phyloP scores from a whole-genome alignment of 371 early-diverging fungal genomes.

The Actinomortierella wolfii region DNA sequence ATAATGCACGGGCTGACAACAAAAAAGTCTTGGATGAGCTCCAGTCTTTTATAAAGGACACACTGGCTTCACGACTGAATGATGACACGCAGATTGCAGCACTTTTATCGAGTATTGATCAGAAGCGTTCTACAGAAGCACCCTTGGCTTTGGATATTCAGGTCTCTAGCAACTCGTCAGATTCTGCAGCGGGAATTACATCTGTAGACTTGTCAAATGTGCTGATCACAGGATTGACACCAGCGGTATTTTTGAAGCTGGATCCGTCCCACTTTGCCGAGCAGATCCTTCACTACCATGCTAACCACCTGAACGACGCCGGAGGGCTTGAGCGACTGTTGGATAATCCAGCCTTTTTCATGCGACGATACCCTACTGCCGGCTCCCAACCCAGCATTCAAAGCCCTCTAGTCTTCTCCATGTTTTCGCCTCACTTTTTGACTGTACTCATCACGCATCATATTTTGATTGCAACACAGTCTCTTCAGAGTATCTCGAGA shows the following conservation, averaged over 20 bases:
- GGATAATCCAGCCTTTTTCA: slow-evolving; percentile 44
- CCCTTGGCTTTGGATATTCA: slow-evolving; percentile 28
- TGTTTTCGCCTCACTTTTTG: slow-evolving; percentile 70
- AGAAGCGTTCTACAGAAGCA: slow-evolving; percentile 24
- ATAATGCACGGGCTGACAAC: slow-evolving; percentile 36
- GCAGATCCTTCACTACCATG: slow-evolving; percentile 68
- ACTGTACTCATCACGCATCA: slow-evolving; percentile 75
- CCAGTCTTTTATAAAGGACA: slow-evolving; percentile 44
- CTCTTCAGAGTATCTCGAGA: slow-evolving; percentile 47
- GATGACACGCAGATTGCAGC: not conserved
- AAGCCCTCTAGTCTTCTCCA: slow-evolving; percentile 58
- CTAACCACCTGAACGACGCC: slow-evolving; percentile 38
- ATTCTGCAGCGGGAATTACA: not conserved
- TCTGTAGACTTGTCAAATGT: slow-evolving; percentile 57
- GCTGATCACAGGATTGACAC: slow-evolving; percentile 63
- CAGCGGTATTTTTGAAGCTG: slow-evolving; percentile 64
- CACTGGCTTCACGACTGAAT: slow-evolving; percentile 34
- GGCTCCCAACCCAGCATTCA: slow-evolving; percentile 46
- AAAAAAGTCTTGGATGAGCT: slow-evolving; percentile 52
- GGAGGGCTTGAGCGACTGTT: slow-evolving; percentile 46
- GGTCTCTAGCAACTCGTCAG: no score
- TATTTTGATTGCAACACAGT: slow-evolving; percentile 68
- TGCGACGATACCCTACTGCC: slow-evolving; percentile 34
- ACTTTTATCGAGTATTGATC: slow-evolving; percentile 2
- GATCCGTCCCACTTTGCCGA: slow-evolving; percentile 69